A percentile compares a stretch with the other conserved stretches of the same genome.
phyloP scores from a whole-genome alignment of 129 eudicot genomes.

The Lactuca sativa region DNA sequence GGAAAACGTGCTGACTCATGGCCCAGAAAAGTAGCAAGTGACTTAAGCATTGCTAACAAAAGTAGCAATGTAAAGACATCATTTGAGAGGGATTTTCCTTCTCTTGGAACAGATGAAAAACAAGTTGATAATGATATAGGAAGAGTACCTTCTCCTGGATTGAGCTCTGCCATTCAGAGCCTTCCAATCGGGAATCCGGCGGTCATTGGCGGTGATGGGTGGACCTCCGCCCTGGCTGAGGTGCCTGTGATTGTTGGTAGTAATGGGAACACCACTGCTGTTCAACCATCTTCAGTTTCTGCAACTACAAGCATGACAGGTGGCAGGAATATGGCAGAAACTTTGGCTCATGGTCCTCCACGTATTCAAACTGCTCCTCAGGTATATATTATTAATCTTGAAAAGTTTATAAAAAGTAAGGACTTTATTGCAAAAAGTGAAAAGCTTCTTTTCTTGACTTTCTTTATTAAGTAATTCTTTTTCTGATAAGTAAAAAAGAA shows the following conservation, averaged over 20 bases:
- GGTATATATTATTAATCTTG: slow-evolving; percentile 43
- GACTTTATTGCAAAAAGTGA: too few relatives aligned
- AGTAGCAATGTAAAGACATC: slow-evolving; percentile 45
- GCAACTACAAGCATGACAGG: slow-evolving; percentile 29
- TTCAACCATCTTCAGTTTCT: slow-evolving; percentile 35
- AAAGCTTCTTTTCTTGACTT: too few relatives aligned
- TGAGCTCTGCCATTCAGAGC: slow-evolving; percentile 67
- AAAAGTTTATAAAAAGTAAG: too few relatives aligned
- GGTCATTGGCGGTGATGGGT: slow-evolving; percentile 68
- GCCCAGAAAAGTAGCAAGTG: slow-evolving; percentile 52
- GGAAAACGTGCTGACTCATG: slow-evolving; percentile 52
- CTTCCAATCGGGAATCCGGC: slow-evolving; percentile 57
- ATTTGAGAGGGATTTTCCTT: slow-evolving; percentile 81
- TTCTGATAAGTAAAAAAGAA: too few relatives aligned
- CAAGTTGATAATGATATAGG: slow-evolving; percentile 50
- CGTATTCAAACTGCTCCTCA: slow-evolving; percentile 67
- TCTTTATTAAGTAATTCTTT: too few relatives aligned
- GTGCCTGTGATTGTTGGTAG: slow-evolving; percentile 61
- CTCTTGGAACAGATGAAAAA: slow-evolving; percentile 76
- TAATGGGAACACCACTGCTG: slow-evolving; percentile 32
- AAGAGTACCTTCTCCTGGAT: slow-evolving; percentile 79
- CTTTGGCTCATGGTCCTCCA: slow-evolving; percentile 77
- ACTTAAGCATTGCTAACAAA: slow-evolving; percentile 39
- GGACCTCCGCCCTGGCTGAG: slow-evolving; percentile 98
- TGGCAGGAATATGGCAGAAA: slow-evolving; percentile 90